These are phyloP conservation scores for Ogataea populi-albae DNA, from an alignment of 805 yeast species.

Conservation along the genomic window DNA sequence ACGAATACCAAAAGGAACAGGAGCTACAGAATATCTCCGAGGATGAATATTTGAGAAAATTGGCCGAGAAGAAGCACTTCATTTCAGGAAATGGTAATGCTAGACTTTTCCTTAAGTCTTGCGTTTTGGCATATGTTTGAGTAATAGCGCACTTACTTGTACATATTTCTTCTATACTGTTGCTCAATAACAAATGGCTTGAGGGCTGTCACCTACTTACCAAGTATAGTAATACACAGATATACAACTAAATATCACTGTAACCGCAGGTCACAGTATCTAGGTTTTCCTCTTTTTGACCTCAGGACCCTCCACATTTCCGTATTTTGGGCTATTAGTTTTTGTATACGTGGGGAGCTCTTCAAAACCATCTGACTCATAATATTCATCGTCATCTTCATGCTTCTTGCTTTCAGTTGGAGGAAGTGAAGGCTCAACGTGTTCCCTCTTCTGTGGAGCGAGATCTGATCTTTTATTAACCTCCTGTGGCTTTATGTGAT, in stretches of 20 bases:
- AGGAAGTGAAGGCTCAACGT: not conserved
- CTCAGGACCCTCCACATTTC: constrained; percentile 18
- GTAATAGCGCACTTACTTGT: constrained; percentile 4
- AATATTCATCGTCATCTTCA: constrained; percentile 27
- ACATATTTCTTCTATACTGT: constrained; percentile 5
- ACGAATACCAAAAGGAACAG: constrained; percentile 33
- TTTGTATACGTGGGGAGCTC: constrained; percentile 31
- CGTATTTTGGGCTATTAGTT: constrained; percentile 30
- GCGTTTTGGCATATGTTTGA: constrained; percentile 35
- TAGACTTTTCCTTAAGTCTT: constrained; percentile 43
- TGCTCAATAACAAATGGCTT: not conserved
- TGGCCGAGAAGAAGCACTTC: constrained; percentile 49
- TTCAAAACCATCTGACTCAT: constrained; percentile 37
- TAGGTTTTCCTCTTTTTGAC: constrained; percentile 9
- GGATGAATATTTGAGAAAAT: constrained; percentile 29
- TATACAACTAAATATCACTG: no score
- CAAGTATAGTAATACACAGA: no score
- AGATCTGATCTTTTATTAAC: constrained; percentile 1
- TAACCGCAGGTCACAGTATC: no score
- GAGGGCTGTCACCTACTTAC: not conserved
- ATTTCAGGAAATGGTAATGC: constrained; percentile 69
- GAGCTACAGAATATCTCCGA: constrained; percentile 14
- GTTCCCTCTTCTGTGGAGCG: not conserved
- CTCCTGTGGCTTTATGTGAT: constrained; percentile 19
- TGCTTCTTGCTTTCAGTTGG: constrained; percentile 7